These are phyloP conservation scores for Epichloe sibirici DNA, from an alignment of 2,329 filamentous ascomycete species.

Conservation along the genomic window DNA sequence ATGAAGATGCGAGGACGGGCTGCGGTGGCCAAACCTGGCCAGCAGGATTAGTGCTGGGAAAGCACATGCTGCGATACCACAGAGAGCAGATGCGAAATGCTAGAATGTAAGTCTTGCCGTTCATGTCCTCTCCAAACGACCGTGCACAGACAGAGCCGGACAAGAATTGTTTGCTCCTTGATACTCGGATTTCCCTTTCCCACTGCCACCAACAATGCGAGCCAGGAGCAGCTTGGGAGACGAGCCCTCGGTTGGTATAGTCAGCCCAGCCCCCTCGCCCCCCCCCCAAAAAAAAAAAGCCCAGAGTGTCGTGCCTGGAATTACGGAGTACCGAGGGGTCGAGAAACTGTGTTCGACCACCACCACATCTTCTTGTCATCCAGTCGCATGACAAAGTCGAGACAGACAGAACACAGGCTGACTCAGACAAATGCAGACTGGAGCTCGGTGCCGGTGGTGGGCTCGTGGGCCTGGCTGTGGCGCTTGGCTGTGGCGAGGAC, in stretches of 20 bases:
- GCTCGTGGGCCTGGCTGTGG: conserved; percentile 59
- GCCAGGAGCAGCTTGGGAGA: too few species aligned
- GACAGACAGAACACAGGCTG: conserved; percentile 6
- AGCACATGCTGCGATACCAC: conserved; percentile 72
- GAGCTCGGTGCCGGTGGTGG: conserved; percentile 90
- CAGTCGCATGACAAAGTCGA: not conserved
- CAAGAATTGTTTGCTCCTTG: too few species aligned
- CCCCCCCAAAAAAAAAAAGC: too few species aligned
- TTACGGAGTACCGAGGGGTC: not conserved
- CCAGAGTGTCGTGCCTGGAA: too few species aligned
- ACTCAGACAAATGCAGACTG: conserved; percentile 41
- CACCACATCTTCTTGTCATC: not conserved
- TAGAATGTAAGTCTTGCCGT: conserved; percentile 52
- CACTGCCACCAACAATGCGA: too few species aligned
- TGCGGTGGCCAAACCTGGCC: conserved; percentile 95
- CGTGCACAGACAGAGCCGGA: too few species aligned
- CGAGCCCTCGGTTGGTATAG: too few species aligned
- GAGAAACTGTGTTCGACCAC: not conserved
- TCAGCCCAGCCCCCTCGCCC: too few species aligned
- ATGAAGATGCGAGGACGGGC: conserved; percentile 75
- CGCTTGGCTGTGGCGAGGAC: conserved; percentile 40
- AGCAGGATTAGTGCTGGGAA: conserved; percentile 76
- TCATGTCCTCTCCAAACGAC: not conserved
- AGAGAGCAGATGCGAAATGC: conserved; percentile 48
- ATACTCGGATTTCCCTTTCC: too few species aligned